Conservation (phyloP, 2,329 filamentous ascomycete species). For the Clarireedia homoeocarpa region DNA sequence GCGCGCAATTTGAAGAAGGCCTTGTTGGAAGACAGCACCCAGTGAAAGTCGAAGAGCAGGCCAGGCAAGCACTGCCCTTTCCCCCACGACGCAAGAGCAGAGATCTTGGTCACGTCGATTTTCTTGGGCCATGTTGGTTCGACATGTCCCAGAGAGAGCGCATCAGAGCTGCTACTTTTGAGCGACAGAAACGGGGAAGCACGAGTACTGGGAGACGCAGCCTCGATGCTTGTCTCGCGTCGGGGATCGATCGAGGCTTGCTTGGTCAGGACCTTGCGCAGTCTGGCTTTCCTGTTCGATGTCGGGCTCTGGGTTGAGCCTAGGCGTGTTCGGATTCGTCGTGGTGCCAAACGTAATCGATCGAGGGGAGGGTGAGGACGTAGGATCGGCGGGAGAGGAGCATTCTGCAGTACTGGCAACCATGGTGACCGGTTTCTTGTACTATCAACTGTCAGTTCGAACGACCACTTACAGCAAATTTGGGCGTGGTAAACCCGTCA, state of each 20-base stretch:
- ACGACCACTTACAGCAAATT: not conserved
- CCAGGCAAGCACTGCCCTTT: not conserved
- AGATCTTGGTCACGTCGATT: not conserved
- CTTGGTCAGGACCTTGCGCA: not conserved
- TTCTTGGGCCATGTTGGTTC: conserved; percentile 1
- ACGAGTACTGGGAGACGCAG: not conserved
- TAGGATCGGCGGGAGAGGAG: not conserved
- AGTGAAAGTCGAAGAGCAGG: conserved; percentile 4
- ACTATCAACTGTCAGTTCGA: not conserved
- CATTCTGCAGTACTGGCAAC: not conserved
- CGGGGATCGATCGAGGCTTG: not conserved
- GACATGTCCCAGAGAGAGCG: not conserved
- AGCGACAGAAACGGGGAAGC: not conserved
- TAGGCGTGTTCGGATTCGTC: not conserved
- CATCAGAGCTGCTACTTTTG: conserved; percentile 1
- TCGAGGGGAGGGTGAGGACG: not conserved
- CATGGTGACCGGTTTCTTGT: not conserved
- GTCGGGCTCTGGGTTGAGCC: not conserved
- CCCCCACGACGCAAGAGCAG: conserved; percentile 2
- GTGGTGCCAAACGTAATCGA: not conserved
- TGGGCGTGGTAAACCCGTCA: not conserved
- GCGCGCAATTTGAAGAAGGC: not conserved
- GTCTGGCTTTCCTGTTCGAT: not conserved
- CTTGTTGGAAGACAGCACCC: conserved; percentile 4
- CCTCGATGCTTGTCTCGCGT: not conserved